Evolutionary conservation across 306 rosid genomes (phyloP).

Genomic region (Hippophae gyantsensis): DNA sequence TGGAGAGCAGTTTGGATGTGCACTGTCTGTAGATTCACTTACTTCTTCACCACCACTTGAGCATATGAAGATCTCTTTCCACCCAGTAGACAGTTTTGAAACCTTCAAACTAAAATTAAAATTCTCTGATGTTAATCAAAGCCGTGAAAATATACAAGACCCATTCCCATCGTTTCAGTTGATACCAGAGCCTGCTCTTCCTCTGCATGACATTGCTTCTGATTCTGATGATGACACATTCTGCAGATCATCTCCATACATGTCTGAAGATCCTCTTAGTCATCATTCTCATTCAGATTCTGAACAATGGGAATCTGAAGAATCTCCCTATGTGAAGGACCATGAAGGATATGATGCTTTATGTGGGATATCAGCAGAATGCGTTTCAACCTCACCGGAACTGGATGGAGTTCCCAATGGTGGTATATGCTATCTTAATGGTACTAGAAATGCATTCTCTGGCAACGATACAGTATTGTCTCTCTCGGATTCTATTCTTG

Average conservation of each 20-base stretch:
- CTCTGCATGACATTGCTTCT: conserved; percentile 46
- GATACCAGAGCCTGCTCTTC: conserved; percentile 61
- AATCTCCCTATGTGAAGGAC: conserved; percentile 41
- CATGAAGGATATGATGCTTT: conserved; percentile 40
- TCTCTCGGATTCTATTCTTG: conserved; percentile 43
- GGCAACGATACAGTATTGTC: conserved; percentile 39
- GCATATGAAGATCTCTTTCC: conserved; percentile 93
- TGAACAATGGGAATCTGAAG: conserved; percentile 82
- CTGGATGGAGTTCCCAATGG: conserved; percentile 20
- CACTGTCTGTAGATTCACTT: conserved; percentile 40
- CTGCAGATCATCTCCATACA: conserved; percentile 77
- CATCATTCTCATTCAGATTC: conserved; percentile 58
- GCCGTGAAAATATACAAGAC: conserved; percentile 46
- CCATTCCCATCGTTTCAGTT: conserved; percentile 78
- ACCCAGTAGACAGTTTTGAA: conserved; percentile 52
- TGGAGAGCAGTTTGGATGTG: conserved; percentile 33
- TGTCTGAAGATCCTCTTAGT: conserved; percentile 68
- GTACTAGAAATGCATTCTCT: conserved; percentile 13
- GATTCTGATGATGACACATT: conserved; percentile 87
- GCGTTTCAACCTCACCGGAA: conserved; percentile 32
- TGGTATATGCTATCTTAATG: conserved; percentile 29
- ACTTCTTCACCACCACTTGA: conserved; percentile 93
- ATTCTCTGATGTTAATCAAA: conserved; percentile 65
- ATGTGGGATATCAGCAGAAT: conserved; percentile 37
- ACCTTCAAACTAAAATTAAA: conserved; percentile 59